Conservation (phyloP, 306 rosid species). For the Cyamopsis tetragonoloba region DNA sequence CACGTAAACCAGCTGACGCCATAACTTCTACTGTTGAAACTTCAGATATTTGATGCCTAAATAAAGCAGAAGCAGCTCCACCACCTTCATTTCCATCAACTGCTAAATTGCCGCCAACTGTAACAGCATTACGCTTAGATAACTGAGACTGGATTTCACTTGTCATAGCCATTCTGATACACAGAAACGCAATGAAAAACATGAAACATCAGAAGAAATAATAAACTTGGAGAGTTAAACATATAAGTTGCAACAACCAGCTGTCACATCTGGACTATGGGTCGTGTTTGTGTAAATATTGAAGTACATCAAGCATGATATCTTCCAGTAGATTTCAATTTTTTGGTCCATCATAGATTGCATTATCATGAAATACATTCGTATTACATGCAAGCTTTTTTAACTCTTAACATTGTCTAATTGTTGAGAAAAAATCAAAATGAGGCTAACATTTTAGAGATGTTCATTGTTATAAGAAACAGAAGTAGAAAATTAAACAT, state of each 20-base stretch:
- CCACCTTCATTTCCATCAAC: constrained; percentile 73
- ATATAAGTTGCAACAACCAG: not conserved
- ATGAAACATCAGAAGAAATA: constrained; percentile 23
- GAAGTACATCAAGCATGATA: not conserved
- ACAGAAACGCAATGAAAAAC: constrained; percentile 27
- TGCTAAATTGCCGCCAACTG: constrained; percentile 77
- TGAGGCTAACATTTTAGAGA: too few species aligned
- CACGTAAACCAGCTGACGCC: constrained; percentile 80
- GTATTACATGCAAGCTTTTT: too few species aligned
- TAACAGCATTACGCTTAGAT: constrained; percentile 61
- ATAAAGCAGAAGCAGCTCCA: constrained; percentile 76
- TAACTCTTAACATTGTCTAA: too few species aligned
- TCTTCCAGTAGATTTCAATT: not conserved
- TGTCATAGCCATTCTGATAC: constrained; percentile 91
- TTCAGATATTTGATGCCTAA: constrained; percentile 70
- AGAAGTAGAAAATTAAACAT: too few species aligned
- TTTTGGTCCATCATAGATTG: not conserved
- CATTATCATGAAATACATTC: too few species aligned
- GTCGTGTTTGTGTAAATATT: not conserved
- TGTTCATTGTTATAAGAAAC: too few species aligned
- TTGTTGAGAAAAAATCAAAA: too few species aligned
- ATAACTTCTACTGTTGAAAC: constrained; percentile 68
- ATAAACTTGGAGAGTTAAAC: not conserved
- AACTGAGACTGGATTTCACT: constrained; percentile 81
- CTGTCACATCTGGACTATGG: not conserved